These are phyloP conservation scores for Tetrapisispora iriomotensis DNA, from an alignment of 805 yeast species.

Conservation along the genomic window DNA sequence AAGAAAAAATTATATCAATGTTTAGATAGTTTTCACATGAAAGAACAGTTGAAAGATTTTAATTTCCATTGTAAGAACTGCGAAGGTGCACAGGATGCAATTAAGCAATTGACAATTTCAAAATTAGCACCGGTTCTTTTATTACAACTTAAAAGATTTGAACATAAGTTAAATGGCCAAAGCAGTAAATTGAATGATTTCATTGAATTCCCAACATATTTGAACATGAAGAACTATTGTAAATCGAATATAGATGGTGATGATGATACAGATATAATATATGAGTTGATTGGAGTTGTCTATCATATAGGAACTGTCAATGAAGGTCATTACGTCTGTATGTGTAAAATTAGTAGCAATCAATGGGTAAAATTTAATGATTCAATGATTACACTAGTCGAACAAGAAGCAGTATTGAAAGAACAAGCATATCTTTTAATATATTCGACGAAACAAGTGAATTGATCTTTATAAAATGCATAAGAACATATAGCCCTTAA, in stretches of 20 bases:
- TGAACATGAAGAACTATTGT: constrained; percentile 61
- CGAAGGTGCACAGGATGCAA: constrained; percentile 49
- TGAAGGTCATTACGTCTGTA: constrained; percentile 89
- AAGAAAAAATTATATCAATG: constrained; percentile 47
- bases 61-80: constrained; percentile 65
- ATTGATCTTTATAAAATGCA: constrained; percentile 8
- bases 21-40: constrained; percentile 63
- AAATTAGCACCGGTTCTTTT: constrained; percentile 69
- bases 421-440: constrained; percentile 75
- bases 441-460: constrained; percentile 39
- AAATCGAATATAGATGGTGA: constrained; percentile 3
- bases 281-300: constrained; percentile 79
- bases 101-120: constrained; percentile 60
- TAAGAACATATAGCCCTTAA: too few species aligned
- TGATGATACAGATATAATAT: constrained; percentile 34
- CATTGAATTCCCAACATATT: constrained; percentile 59
- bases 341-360: constrained; percentile 61
- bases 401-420: constrained; percentile 53
- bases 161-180: constrained; percentile 31
- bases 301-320: constrained; percentile 88
- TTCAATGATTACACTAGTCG: constrained; percentile 59
- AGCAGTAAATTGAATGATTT: constrained; percentile 68
- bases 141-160: constrained; percentile 70
- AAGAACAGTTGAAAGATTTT: constrained; percentile 62
- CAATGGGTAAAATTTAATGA: constrained; percentile 92